phyloP scores from a whole-genome alignment of 148 eudicot species.

The Dysphania ambrosioides region DNA sequence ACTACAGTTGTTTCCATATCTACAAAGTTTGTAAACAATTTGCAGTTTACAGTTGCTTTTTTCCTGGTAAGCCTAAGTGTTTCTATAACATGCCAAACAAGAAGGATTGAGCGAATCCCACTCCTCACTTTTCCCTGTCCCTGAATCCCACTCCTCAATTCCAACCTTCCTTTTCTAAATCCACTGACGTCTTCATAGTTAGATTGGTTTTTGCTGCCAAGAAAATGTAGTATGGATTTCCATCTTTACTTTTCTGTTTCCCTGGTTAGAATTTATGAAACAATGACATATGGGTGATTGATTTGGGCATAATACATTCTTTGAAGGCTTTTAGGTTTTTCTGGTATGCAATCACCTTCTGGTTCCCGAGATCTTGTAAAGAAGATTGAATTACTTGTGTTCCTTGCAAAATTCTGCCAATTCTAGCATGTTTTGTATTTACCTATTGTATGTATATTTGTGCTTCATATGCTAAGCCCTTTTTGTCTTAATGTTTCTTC shows the following conservation, averaged over 20 bases:
- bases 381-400: not conserved
- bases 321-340: not conserved
- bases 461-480: not conserved
- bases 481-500: constrained; percentile 14
- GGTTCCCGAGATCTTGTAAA: not conserved
- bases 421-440: not conserved
- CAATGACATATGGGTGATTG: not conserved
- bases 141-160: not conserved
- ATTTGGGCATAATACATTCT: no score
- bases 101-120: not conserved
- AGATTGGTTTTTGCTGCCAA: not conserved
- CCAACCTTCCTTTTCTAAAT: not conserved
- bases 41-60: not conserved
- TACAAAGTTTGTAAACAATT: not conserved
- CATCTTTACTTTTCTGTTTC: not conserved
- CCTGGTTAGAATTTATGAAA: not conserved
- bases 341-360: not conserved
- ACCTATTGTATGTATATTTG: not conserved
- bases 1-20: no score
- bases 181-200: not conserved
- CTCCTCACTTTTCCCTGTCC: not conserved
- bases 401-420: not conserved
- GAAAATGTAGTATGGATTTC: no score
- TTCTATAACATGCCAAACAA: not conserved
- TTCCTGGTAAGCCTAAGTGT: not conserved